A percentile compares a stretch with the other conserved stretches of the same genome.
Evolutionary conservation across 2,329 filamentous ascomycete genomes (phyloP).

Genomic region (Colletotrichum godetiae): DNA sequence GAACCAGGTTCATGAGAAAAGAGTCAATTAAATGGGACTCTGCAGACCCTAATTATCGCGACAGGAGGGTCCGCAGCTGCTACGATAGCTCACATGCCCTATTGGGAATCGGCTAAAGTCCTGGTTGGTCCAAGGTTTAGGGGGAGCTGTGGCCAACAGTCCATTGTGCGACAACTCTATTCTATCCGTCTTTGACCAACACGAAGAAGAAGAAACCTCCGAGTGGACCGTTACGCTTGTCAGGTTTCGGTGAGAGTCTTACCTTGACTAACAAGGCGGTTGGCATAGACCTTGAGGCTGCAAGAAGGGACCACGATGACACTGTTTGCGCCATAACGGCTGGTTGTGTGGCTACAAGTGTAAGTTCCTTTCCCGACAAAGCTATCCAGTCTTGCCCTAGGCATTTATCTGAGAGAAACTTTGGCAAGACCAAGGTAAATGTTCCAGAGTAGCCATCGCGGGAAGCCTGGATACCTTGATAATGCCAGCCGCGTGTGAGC

Average conservation of each 20-base stretch:
- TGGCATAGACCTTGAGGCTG: too few species aligned
- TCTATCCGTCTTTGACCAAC: background rate
- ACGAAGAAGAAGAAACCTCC: background rate
- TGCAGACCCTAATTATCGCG: background rate
- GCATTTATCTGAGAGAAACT: background rate
- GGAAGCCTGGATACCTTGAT: background rate
- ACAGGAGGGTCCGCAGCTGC: background rate
- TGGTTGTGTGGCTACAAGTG: background rate
- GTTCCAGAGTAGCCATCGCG: background rate
- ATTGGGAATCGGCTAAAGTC: background rate
- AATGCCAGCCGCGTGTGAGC: background rate
- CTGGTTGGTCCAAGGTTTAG: background rate
- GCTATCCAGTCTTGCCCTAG: too few species aligned
- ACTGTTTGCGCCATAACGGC: too few species aligned
- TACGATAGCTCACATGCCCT: background rate
- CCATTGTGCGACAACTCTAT: background rate
- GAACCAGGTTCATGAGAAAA: background rate
- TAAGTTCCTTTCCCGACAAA: too few species aligned
- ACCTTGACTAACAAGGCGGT: too few species aligned
- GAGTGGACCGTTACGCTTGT: background rate
- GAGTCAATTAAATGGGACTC: background rate
- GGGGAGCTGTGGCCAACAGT: background rate
- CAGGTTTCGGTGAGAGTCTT: too few species aligned
- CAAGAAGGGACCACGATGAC: too few species aligned
- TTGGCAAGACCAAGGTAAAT: background rate